Conservation (phyloP, 805 yeast species). For the Metschnikowia similis region DNA sequence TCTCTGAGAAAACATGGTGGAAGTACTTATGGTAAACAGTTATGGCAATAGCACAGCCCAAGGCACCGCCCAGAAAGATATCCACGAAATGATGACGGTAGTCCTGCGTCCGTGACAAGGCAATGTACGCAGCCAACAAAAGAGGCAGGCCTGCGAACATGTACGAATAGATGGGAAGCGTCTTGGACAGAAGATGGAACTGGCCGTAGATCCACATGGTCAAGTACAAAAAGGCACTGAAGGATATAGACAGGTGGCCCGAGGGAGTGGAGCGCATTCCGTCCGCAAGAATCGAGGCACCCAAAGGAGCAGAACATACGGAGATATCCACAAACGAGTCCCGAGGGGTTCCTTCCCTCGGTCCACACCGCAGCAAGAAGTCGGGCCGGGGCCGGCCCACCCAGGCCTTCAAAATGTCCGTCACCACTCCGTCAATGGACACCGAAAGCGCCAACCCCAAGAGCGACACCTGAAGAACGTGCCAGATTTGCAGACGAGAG, state of each 20-base stretch:
- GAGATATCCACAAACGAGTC: conserved; percentile 18
- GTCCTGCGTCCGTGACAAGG: conserved; percentile 25
- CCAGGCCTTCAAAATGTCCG: conserved; percentile 36
- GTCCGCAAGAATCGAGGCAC: conserved; percentile 32
- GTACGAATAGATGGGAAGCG: conserved; percentile 10
- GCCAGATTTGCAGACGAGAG: conserved; percentile 15
- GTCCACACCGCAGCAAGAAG: conserved; percentile 16
- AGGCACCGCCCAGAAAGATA: conserved; percentile 27
- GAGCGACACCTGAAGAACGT: conserved; percentile 26
- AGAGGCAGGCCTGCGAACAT: conserved; percentile 17
- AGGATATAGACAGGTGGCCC: conserved; percentile 54
- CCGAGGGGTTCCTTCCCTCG: conserved; percentile 9
- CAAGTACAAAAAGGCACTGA: conserved; percentile 46
- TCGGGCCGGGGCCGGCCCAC: conserved; percentile 22
- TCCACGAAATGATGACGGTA: conserved; percentile 33
- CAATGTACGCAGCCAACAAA: conserved; percentile 22
- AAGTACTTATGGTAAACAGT: conserved; percentile 29
- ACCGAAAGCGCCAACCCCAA: conserved; percentile 28
- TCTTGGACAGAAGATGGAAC: conserved; percentile 15
- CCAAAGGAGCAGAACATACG: conserved; percentile 26
- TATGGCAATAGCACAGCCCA: conserved; percentile 28
- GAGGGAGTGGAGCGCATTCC: conserved; percentile 57
- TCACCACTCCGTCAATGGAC: conserved; percentile 28
- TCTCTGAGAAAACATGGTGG: conserved; percentile 12
- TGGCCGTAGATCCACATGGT: conserved; percentile 48